Evolutionary conservation across 345 rosid genomes (phyloP).

Genomic region (Rhodamnia argentea): DNA sequence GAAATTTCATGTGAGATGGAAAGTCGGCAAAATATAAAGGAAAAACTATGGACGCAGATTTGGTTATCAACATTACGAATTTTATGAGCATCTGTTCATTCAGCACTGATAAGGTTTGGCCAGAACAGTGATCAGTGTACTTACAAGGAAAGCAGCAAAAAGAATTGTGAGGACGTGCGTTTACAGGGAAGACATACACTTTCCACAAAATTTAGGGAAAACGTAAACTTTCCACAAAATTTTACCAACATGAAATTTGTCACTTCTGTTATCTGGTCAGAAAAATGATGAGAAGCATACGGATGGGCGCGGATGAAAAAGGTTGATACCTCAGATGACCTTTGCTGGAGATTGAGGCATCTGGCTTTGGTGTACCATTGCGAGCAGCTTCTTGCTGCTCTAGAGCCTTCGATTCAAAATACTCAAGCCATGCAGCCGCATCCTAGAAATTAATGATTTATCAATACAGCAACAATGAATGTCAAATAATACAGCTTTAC

Average conservation of each 20-base stretch:
- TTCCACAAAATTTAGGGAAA: neutral
- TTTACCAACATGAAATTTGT: neutral
- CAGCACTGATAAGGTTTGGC: neutral
- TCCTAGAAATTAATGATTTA: constrained; percentile 33
- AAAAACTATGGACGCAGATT: neutral
- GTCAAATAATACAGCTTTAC: neutral
- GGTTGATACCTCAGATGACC: constrained; percentile 83
- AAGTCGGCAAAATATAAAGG: neutral
- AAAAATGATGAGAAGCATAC: neutral
- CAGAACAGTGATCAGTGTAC: neutral
- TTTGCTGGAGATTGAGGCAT: constrained; percentile 96
- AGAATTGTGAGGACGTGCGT: neutral
- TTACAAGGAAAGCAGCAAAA: neutral
- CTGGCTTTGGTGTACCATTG: constrained; percentile 95
- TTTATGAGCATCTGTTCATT: neutral
- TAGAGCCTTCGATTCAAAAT: constrained; percentile 84
- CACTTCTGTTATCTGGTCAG: neutral
- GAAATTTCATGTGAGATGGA: neutral
- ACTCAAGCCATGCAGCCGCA: constrained; percentile 98
- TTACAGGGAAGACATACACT: neutral
- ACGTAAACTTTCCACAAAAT: neutral
- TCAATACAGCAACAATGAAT: neutral
- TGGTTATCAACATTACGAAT: neutral
- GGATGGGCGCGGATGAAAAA: neutral
- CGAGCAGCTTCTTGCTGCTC: constrained; percentile 98